Percentiles rank a stretch among this genome's conserved stretches.
Evolutionary conservation across 306 rosid species (phyloP).

Genomic region (Rosa persica): DNA sequence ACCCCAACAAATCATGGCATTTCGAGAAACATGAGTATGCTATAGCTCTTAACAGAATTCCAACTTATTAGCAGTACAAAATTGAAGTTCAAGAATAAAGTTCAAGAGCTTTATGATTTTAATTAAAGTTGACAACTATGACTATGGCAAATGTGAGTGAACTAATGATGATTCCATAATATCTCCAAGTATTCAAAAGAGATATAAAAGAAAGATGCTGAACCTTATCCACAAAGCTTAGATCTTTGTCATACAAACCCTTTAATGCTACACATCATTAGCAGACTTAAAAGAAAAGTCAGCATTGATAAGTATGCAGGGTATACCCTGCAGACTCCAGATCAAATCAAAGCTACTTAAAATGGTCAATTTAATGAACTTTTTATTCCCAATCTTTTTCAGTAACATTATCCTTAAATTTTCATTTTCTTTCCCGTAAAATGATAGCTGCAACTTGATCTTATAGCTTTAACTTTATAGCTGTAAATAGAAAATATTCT

Average conservation of each 20-base stretch:
- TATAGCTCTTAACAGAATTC: too few relatives aligned
- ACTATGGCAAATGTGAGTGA: too few relatives aligned
- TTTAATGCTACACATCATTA: neutral
- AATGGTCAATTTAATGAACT: neutral
- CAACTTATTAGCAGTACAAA: too few relatives aligned
- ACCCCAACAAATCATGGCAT: too few relatives aligned
- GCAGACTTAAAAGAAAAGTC: neutral
- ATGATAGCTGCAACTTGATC: neutral
- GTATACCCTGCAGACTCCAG: neutral
- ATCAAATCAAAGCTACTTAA: too few relatives aligned
- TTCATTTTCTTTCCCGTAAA: neutral
- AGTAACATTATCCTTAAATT: neutral
- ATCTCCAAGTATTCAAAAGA: neutral
- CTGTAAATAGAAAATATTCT: neutral
- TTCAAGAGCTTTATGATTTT: too few relatives aligned
- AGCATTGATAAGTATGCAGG: neutral
- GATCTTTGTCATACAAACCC: slow-evolving; percentile 13
- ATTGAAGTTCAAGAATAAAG: too few relatives aligned
- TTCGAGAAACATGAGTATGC: too few relatives aligned
- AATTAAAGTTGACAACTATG: too few relatives aligned
- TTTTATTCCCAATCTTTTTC: neutral
- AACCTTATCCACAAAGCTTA: slow-evolving; percentile 20
- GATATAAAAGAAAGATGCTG: neutral
- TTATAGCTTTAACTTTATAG: neutral
- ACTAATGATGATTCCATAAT: too few relatives aligned